These are phyloP conservation scores for Ustilago vetiveriae DNA, from an alignment of 1,284 basidiomycete species.

Conservation along the genomic window DNA sequence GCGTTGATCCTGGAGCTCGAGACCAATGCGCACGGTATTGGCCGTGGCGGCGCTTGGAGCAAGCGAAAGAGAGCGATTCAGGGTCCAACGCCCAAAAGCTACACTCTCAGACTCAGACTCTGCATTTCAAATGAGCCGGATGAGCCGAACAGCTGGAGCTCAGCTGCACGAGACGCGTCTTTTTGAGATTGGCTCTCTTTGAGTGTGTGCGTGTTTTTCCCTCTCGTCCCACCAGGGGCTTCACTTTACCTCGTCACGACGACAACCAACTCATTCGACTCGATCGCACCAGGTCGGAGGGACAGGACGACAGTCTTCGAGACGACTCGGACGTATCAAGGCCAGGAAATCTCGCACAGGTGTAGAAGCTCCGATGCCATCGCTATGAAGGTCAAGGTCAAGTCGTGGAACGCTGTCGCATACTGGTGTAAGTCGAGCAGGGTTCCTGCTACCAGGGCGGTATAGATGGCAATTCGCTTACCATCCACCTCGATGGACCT, in stretches of 20 bases:
- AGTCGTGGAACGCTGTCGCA: conserved; percentile 62
- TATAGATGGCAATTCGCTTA: neutral
- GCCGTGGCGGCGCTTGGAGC: no score
- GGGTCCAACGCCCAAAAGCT: no score
- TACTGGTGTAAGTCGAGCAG: conserved; percentile 62
- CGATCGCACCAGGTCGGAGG: neutral
- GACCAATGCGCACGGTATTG: no score
- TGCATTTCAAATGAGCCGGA: neutral
- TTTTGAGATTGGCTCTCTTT: neutral
- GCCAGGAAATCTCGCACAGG: no score
- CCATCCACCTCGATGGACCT: neutral
- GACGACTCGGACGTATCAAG: no score
- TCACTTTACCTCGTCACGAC: neutral
- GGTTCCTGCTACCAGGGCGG: neutral
- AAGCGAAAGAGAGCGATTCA: no score
- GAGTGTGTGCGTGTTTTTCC: neutral
- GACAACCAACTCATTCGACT: neutral
- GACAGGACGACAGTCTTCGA: neutral
- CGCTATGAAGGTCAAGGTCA: conserved; percentile 65
- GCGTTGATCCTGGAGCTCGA: no score
- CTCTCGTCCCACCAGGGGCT: neutral
- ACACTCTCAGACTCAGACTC: conserved; percentile 36
- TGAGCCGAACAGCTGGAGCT: neutral
- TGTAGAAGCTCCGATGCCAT: conserved; percentile 9
- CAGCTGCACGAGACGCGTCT: neutral